A percentile compares a stretch with the other conserved stretches of the same genome.
Conservation (phyloP, 257 asterid species). For the Mitragyna speciosa region DNA sequence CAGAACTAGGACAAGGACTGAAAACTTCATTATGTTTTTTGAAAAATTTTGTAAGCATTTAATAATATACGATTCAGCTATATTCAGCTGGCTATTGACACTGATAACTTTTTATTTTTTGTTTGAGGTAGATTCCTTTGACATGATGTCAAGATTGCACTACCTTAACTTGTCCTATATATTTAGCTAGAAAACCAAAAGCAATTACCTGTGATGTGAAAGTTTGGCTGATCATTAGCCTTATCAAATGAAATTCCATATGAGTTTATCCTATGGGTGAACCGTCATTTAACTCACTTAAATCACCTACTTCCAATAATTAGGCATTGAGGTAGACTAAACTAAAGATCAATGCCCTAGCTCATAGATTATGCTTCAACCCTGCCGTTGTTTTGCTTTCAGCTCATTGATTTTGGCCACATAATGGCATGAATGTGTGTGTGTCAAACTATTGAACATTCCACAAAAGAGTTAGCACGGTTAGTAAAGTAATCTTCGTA, state of each 20-base stretch:
- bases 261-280: constrained; percentile 7
- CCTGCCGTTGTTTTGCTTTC: constrained; percentile 11
- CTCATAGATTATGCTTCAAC: constrained; percentile 3
- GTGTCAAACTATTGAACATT: too few relatives aligned
- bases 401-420: constrained; percentile 9
- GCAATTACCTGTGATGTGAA: constrained; percentile 12
- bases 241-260: not conserved
- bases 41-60: not conserved
- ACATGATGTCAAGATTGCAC: not conserved
- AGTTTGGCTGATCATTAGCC: constrained; percentile 11
- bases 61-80: not conserved
- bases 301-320: constrained; percentile 6
- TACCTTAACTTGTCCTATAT: not conserved
- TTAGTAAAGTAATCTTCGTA: too few relatives aligned
- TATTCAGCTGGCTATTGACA: not conserved
- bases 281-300: not conserved
- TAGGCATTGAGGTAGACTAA: not conserved
- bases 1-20: not conserved
- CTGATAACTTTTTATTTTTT: not conserved
- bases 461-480: too few relatives aligned
- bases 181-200: not conserved
- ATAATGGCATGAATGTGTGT: not conserved
- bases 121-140: not conserved
- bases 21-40: not conserved
- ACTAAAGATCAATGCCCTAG: not conserved